phyloP scores from a whole-genome alignment of 169 alveolate genomes.

The Plasmodium berghei region DNA sequence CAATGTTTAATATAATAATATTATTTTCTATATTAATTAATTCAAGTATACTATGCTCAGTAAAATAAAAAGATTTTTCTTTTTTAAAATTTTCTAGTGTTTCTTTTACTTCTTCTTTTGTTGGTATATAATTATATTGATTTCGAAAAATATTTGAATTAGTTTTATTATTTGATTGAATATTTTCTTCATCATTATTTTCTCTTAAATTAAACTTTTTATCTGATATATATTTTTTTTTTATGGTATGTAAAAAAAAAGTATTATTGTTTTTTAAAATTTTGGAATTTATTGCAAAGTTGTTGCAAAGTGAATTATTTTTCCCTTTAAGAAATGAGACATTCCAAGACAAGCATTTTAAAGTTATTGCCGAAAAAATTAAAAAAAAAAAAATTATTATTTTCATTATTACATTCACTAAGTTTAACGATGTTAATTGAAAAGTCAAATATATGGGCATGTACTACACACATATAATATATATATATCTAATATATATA shows the following conservation, averaged over 20 bases:
- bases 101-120: slow-evolving; percentile 50
- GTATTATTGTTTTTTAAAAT: slow-evolving; percentile 13
- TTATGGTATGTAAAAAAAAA: neutral
- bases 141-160: slow-evolving; percentile 58
- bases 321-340: slow-evolving; percentile 2
- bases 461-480: no score
- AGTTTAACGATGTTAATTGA: no score
- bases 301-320: neutral
- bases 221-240: slow-evolving; percentile 19
- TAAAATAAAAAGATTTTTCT: slow-evolving; percentile 66
- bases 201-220: slow-evolving; percentile 24
- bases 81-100: slow-evolving; percentile 40
- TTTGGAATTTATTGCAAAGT: slow-evolving; percentile 12
- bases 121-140: slow-evolving; percentile 62
- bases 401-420: no score
- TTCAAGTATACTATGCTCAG: slow-evolving; percentile 76
- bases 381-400: no score
- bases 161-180: slow-evolving; percentile 16
- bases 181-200: slow-evolving; percentile 30
- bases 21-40: slow-evolving; percentile 61
- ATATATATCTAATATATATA: no score
- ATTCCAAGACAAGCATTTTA: no score
- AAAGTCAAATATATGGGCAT: no score
- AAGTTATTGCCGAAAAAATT: no score
- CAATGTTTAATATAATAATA: slow-evolving; percentile 56